Percentiles rank a stretch among this genome's conserved stretches.
Evolutionary conservation across 441 rosid species (phyloP).

Genomic region (Macaranga tanarius): DNA sequence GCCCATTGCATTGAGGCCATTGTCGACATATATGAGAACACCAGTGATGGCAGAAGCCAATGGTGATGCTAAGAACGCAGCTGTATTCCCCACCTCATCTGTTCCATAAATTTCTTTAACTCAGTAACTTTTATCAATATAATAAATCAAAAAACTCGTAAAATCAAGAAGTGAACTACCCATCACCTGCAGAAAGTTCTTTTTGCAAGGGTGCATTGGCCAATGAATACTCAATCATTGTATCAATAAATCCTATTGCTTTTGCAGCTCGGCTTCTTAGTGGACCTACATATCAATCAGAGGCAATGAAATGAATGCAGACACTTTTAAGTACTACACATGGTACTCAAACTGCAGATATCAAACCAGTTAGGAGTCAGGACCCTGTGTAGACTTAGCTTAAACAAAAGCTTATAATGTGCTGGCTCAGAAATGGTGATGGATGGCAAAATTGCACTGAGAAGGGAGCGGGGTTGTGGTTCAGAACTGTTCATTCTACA

Average conservation of each 20-base stretch:
- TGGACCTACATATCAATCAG: constrained; percentile 54
- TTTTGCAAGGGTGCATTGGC: constrained; percentile 79
- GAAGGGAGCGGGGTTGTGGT: no score
- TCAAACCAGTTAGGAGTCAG: no score
- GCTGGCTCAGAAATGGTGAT: no score
- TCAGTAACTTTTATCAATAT: neutral
- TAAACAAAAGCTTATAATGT: no score
- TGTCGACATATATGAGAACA: constrained; percentile 79
- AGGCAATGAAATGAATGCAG: neutral
- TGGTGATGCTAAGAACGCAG: constrained; percentile 83
- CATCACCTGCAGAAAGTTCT: constrained; percentile 77
- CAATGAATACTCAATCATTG: constrained; percentile 75
- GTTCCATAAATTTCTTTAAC: constrained; percentile 24
- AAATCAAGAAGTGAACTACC: neutral
- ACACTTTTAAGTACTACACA: no score
- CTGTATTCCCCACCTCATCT: constrained; percentile 93
- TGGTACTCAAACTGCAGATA: no score
- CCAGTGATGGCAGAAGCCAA: constrained; percentile 87
- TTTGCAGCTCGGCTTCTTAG: constrained; percentile 85
- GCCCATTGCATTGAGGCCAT: constrained; percentile 93
- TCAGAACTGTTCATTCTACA: no score
- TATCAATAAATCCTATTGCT: constrained; percentile 87
- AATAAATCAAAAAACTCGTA: neutral
- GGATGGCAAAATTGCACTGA: no score
- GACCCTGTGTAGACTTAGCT: no score